Evolutionary conservation across 768 basidiomycete genomes (phyloP), one percentile per base, ranked within the genome.

Genomic region (Suillus americanus): DNA sequence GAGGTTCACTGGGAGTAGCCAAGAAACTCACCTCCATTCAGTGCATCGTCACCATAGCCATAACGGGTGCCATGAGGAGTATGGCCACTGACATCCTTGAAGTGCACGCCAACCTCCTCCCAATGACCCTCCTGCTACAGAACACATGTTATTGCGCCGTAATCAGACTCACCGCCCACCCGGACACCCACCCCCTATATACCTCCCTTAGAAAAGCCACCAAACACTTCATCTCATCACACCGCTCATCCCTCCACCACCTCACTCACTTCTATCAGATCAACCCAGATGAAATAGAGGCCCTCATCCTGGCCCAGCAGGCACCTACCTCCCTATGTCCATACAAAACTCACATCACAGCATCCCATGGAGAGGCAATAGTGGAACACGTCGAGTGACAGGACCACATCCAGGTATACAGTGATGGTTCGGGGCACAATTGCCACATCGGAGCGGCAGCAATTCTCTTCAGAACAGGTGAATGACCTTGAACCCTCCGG

Each of bases 381-480:
- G 8, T 0, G 0, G 63, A 64, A 16, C 43, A 56, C n/a, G 0
- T 12, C 5, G 18, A 37, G 2, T 0, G n/a, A 3, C 46, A n/a
- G 0, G 61, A 65, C 1, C 10, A 33, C 4, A 60, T 67, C 0
- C 45, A 55, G 1, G 54, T 74, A 4, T 74, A 67, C 60, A 63
- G 66, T 0, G 71, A 74, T 33, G 68, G 74, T 5, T 63, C 62
- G 1, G 41, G 62, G 0, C 20, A 30, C 9, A 25, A 56, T 5
- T 18, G 53, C 0, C 16, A 20, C 0, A 62, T 75, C 1, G 68
- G 70, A 0, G 73, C 69, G 3, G 69, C 72, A 0, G 67, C 69
- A 9, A 63, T 69, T 0, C 57, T 70, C 0, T 46, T 62, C 3
- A 0, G 13, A 0, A 16, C 14, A 16, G 46, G 28, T 0, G 0